Conservation (phyloP, 2,329 filamentous ascomycete species). For the Hymenoscyphus infarciens region DNA sequence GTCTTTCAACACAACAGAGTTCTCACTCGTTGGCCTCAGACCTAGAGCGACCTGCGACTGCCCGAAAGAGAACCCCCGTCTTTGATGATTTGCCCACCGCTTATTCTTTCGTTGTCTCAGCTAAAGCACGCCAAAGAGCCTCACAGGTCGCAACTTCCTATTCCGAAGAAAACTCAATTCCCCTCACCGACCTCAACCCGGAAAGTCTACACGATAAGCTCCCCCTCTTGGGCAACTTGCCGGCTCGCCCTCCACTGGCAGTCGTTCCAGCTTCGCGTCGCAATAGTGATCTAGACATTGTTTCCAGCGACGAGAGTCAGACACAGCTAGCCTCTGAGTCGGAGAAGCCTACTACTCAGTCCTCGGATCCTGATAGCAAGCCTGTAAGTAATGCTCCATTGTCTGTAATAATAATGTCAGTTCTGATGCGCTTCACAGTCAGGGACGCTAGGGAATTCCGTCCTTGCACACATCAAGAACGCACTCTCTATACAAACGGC, state of each 20-base stretch:
- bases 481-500: not conserved
- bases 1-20: not conserved
- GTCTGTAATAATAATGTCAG: not conserved
- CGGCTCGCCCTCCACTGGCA: constrained; percentile 18
- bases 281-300: not conserved
- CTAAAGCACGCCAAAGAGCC: constrained; percentile 15
- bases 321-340: not conserved
- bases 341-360: not conserved
- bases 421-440: not conserved
- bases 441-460: not conserved
- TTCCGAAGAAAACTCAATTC: constrained; percentile 21
- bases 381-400: not conserved
- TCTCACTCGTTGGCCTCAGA: constrained; percentile 9
- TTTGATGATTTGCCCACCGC: constrained; percentile 32
- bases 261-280: constrained; percentile 5
- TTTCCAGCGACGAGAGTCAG: not conserved
- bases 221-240: constrained; percentile 7
- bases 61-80: constrained; percentile 22
- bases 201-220: not conserved
- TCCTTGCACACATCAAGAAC: not conserved
- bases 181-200: constrained; percentile 17
- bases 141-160: constrained; percentile 12
- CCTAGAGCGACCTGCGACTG: not conserved
- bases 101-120: constrained; percentile 30
- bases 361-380: not conserved